Evolutionary conservation across 352 stramenopile species (phyloP).

Genomic region (Elongisporangium anandrum): DNA sequence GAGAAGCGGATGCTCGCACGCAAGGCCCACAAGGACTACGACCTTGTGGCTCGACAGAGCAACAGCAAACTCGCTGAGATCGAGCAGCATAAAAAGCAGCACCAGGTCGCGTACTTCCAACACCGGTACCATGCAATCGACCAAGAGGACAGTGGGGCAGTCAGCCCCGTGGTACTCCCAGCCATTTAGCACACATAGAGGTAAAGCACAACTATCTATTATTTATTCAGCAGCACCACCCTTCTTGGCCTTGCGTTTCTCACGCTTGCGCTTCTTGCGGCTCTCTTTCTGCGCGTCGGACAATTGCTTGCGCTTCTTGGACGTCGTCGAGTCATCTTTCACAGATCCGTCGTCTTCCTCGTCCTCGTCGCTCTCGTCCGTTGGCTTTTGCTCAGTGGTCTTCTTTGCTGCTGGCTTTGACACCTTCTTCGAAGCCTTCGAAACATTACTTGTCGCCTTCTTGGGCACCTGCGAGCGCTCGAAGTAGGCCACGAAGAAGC

Average conservation of each 20-base stretch:
- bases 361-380: not conserved
- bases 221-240: constrained; percentile 11
- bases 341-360: constrained; percentile 2
- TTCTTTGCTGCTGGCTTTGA: not conserved
- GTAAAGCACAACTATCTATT: constrained; percentile 12
- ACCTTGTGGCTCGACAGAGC: constrained; percentile 36
- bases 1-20: constrained; percentile 23
- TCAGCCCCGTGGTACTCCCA: not conserved
- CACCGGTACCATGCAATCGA: constrained; percentile 19
- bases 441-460: constrained; percentile 1
- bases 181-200: not conserved
- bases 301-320: constrained; percentile 60
- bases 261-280: constrained; percentile 69
- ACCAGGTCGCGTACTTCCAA: constrained; percentile 43
- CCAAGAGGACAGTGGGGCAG: not conserved
- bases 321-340: constrained; percentile 1
- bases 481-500: constrained; percentile 98
- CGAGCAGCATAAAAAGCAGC: constrained; percentile 38
- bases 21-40: constrained; percentile 37
- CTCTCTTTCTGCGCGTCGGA: constrained; percentile 63
- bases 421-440: not conserved
- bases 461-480: constrained; percentile 39
- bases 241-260: constrained; percentile 52
- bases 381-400: constrained; percentile 1
- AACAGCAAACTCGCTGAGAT: constrained; percentile 51